Percentiles rank a stretch among this genome's conserved stretches.
These are phyloP conservation scores for Orbilia blumenaviensis DNA, from an alignment of 2,329 filamentous ascomycete genomes.

Conservation along the genomic window DNA sequence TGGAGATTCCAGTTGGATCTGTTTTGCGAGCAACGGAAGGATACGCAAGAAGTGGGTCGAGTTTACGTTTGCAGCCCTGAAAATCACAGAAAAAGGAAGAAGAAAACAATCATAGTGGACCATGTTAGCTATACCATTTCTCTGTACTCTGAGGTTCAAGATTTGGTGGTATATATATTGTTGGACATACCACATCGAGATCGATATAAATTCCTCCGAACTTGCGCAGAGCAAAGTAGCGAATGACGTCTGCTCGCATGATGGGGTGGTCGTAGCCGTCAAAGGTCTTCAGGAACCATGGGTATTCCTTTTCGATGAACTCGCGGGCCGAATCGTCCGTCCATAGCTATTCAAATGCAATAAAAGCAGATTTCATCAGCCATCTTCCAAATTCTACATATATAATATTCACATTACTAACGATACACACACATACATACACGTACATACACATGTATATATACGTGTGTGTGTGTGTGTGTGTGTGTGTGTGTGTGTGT, in stretches of 20 bases:
- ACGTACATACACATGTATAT: no score
- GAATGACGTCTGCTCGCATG: slow-evolving; percentile 78
- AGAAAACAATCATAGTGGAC: no score
- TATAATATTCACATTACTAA: background rate
- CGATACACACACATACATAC: no score
- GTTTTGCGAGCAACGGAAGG: slow-evolving; percentile 77
- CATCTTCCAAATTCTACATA: background rate
- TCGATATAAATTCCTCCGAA: slow-evolving; percentile 85
- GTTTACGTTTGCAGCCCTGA: slow-evolving; percentile 73
- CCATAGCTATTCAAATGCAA: slow-evolving; percentile 72
- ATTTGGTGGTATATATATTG: background rate
- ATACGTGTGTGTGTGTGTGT: no score
- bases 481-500: no score
- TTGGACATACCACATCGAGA: slow-evolving; percentile 72
- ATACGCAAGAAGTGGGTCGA: slow-evolving; percentile 75
- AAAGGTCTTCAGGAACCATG: slow-evolving; percentile 80
- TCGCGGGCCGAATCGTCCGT: slow-evolving; percentile 74
- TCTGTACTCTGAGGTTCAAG: background rate
- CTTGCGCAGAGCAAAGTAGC: slow-evolving; percentile 80
- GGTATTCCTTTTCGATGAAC: slow-evolving; percentile 77
- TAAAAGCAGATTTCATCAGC: slow-evolving; percentile 33
- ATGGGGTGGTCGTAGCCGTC: slow-evolving; percentile 78
- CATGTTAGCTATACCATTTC: background rate
- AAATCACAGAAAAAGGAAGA: no score
- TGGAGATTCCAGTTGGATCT: slow-evolving; percentile 78